Percentiles rank a stretch among this genome's conserved stretches.
phyloP scores from a whole-genome alignment of 805 yeast genomes.

The Scheffersomyces stipitis region DNA sequence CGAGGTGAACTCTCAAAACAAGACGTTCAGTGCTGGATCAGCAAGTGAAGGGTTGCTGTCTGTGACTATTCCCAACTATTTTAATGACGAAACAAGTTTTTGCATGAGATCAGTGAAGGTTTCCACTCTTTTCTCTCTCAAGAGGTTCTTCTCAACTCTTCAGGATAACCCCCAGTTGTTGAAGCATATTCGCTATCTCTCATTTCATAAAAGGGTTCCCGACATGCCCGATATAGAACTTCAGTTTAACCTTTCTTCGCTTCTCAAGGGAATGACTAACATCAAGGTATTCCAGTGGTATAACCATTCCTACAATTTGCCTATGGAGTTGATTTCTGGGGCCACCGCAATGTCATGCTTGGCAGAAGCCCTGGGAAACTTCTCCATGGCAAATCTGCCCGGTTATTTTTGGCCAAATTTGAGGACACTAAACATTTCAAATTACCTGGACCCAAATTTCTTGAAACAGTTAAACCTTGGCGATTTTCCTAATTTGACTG shows the following conservation, averaged over 20 bases:
- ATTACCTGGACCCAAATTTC: slow-evolving; percentile 1
- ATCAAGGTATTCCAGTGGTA: slow-evolving; percentile 8
- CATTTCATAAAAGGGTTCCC: slow-evolving; percentile 7
- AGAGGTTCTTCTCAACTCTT: slow-evolving; percentile 9
- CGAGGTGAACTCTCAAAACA: slow-evolving; percentile 9
- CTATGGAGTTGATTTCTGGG: not conserved
- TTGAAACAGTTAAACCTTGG: not conserved
- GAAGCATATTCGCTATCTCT: slow-evolving; percentile 3
- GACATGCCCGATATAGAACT: slow-evolving; percentile 9
- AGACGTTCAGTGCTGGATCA: too few species aligned
- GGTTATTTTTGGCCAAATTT: not conserved
- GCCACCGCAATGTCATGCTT: not conserved
- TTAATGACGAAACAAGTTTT: too few species aligned
- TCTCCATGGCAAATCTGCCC: not conserved
- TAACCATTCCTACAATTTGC: slow-evolving; percentile 2
- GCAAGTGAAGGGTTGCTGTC: too few species aligned
- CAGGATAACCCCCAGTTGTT: slow-evolving; percentile 1
- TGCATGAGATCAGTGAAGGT: slow-evolving; percentile 6
- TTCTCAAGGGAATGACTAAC: slow-evolving; percentile 6
- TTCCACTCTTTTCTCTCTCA: slow-evolving; percentile 11
- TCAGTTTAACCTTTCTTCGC: slow-evolving; percentile 2
- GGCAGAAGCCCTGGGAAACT: slow-evolving; percentile 5
- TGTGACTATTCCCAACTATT: too few species aligned
- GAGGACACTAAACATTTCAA: slow-evolving; percentile 3
- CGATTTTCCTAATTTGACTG: slow-evolving; percentile 1